phyloP scores from a whole-genome alignment of 371 early-diverging fungal genomes.

The Mucor lusitanicus region DNA sequence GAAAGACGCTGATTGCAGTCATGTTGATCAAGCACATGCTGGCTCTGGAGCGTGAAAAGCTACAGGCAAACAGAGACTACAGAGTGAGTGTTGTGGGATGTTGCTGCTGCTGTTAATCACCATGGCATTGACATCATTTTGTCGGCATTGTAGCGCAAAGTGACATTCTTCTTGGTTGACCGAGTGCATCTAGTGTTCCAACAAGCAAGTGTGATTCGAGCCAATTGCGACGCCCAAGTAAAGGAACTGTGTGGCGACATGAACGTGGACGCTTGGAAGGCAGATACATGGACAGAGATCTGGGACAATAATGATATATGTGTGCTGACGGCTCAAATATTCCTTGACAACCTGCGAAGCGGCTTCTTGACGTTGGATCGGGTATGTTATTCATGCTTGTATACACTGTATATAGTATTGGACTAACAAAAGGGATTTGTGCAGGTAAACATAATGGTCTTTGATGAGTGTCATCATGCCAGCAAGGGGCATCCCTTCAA shows the following conservation, averaged over 20 bases:
- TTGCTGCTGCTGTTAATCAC: background rate
- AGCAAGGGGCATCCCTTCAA: constrained; percentile 80
- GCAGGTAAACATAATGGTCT: constrained; percentile 75
- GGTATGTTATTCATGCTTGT: background rate
- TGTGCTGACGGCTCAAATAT: constrained; percentile 85
- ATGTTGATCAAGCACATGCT: constrained; percentile 79
- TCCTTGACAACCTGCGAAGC: constrained; percentile 68
- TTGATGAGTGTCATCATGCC: constrained; percentile 93
- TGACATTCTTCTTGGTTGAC: constrained; percentile 79
- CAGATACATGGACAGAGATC: constrained; percentile 54
- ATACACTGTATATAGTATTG: no score
- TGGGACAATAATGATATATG: constrained; percentile 63
- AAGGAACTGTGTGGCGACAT: constrained; percentile 63
- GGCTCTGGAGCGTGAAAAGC: constrained; percentile 22
- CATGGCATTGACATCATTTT: background rate
- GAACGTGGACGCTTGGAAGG: constrained; percentile 60
- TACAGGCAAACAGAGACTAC: constrained; percentile 10
- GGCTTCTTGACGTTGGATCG: constrained; percentile 60
- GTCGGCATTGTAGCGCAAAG: constrained; percentile 19
- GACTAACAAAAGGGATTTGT: background rate
- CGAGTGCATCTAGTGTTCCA: constrained; percentile 83
- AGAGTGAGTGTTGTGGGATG: background rate
- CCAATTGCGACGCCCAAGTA: constrained; percentile 65
- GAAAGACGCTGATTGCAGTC: constrained; percentile 86
- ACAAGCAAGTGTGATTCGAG: constrained; percentile 69